Evolutionary conservation across 345 rosid genomes (phyloP), one percentile per base, ranked within the genome.

Genomic region (Moricandia arvensis): DNA sequence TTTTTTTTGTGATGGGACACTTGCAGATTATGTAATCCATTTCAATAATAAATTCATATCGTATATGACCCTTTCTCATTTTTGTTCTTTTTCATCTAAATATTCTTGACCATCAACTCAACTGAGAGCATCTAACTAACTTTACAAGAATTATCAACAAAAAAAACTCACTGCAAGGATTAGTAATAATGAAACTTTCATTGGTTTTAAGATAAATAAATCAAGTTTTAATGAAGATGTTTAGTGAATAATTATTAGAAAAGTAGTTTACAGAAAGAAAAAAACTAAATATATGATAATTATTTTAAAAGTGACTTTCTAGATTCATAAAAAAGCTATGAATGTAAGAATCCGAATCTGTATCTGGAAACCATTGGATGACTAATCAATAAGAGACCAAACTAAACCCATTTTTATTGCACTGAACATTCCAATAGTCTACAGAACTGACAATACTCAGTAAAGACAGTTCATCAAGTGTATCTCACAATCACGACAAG

Each of bases 331-430:
- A 45, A 45, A 53, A 8, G 26, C 29, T 17, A 9, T 1, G 15
- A 57, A 2, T 57, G 61, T 57, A 24, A 24, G 31, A 29, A 9
- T 24, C 5, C 0, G 15, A 57, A 57, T 9, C 7, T 1, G n/a
- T 9, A 55, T 9, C 60, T 24, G 31, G 30, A 57, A 11, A 57
- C 63, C 7, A 13, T 57, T 57, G 34, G 16, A 26, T 11, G 61
- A 57, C 31, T 57, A 27, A 21, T 21, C 8, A n/a, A 41, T 43
- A 45, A 17, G n/a, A 71, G n/a, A 71, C 62, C 67, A 60, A 71
- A 30, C 13, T 9, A 45, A 69, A 3, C 31, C 30, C 5, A 47
- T 27, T 41, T 27, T 41, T 70, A 27, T 41, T 61, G 49, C 54
- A 61, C 29, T n/a, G 13, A 49, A 35, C 55, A 53, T 63, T 12